phyloP scores from a whole-genome alignment of 2,329 filamentous ascomycete species.

The Pseudocercospora fijiensis region DNA sequence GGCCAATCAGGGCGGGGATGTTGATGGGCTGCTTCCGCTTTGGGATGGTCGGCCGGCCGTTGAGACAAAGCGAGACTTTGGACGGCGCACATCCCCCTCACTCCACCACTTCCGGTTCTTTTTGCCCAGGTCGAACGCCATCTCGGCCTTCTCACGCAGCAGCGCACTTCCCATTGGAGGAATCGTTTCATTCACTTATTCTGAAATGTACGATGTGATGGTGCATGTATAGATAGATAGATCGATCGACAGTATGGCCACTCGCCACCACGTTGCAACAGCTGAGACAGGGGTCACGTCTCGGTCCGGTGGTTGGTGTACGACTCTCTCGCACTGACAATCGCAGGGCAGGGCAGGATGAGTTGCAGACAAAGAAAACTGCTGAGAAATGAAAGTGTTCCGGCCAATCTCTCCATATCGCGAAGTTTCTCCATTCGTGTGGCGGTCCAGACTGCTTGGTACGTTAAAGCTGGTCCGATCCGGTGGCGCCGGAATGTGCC shows the following conservation, averaged over 20 bases:
- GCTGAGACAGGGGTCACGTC: not conserved
- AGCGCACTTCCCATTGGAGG: conserved; percentile 5
- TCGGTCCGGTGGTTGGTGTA: conserved; percentile 1
- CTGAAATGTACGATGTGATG: not conserved
- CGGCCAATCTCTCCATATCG: not conserved
- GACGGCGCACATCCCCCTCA: conserved; percentile 9
- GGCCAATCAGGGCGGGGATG: conserved; percentile 6
- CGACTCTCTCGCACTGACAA: not conserved
- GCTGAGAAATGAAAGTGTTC: not conserved
- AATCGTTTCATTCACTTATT: conserved; percentile 9
- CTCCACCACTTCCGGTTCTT: not conserved
- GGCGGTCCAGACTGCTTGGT: not conserved
- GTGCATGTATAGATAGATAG: not conserved
- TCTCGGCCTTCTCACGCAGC: conserved; percentile 8
- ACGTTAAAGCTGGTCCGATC: not conserved
- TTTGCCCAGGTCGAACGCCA: conserved; percentile 1
- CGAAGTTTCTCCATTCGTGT: not conserved
- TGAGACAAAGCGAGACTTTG: no score
- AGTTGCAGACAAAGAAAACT: not conserved
- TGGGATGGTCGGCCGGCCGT: conserved; percentile 4
- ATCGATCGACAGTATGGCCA: not conserved
- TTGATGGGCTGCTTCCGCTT: not conserved
- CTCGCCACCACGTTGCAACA: not conserved
- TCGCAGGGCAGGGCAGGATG: no score
- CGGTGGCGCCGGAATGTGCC: not conserved